A percentile compares a stretch with the other conserved stretches of the same genome.
These are phyloP conservation scores for Mortierella sp. DNA, from an alignment of 371 early-diverging fungal genomes.

Conservation along the genomic window DNA sequence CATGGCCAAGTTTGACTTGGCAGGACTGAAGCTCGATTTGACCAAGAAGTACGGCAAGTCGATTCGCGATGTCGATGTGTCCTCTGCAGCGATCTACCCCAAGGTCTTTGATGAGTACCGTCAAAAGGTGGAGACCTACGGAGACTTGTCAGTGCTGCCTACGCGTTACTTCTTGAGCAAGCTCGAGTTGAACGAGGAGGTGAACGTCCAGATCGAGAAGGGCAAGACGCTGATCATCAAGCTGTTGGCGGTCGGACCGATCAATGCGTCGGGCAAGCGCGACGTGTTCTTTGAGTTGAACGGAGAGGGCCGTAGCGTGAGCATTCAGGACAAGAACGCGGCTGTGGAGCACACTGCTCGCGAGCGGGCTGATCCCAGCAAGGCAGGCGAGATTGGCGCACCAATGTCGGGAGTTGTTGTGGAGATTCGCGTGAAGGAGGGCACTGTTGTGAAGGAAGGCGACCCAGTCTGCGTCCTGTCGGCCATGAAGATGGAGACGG, in stretches of 20 bases:
- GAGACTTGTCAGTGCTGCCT: slow-evolving; percentile 89
- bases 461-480: slow-evolving; percentile 91
- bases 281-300: slow-evolving; percentile 97
- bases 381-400: slow-evolving; percentile 90
- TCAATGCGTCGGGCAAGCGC: slow-evolving; percentile 83
- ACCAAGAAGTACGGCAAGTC: slow-evolving; percentile 81
- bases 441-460: slow-evolving; percentile 87
- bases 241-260: slow-evolving; percentile 89
- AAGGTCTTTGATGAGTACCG: slow-evolving; percentile 94
- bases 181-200: slow-evolving; percentile 89
- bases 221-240: slow-evolving; percentile 94
- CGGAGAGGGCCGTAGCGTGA: slow-evolving; percentile 92
- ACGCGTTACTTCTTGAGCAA: slow-evolving; percentile 93
- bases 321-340: slow-evolving; percentile 68
- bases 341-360: slow-evolving; percentile 78
- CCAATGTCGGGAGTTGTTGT: slow-evolving; percentile 97
- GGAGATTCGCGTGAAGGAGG: slow-evolving; percentile 86
- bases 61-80: slow-evolving; percentile 90
- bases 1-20: slow-evolving; percentile 85
- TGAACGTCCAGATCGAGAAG: slow-evolving; percentile 86
- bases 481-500: slow-evolving; percentile 99
- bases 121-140: slow-evolving; percentile 77
- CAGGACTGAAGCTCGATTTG: slow-evolving; percentile 75
- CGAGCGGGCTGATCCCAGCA: slow-evolving; percentile 81
- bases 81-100: slow-evolving; percentile 92